phyloP scores from a whole-genome alignment of 768 basidiomycete species.

The Clathrus columnatus region DNA sequence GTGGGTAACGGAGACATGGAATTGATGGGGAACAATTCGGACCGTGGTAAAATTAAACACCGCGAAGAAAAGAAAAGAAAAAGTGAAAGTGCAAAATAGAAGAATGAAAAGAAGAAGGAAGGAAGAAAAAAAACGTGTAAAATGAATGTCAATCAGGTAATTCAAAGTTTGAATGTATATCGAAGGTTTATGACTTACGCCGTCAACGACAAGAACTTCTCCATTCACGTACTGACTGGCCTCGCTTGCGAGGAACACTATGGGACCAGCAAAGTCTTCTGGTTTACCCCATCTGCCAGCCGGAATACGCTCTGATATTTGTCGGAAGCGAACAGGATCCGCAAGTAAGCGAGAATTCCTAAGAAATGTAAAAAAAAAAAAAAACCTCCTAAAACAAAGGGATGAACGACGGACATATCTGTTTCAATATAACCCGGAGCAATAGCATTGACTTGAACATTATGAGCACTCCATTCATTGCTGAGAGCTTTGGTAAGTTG shows the following conservation, averaged over 20 bases:
- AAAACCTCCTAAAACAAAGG: slow-evolving; percentile 18
- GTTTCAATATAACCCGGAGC: slow-evolving; percentile 85
- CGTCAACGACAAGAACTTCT: slow-evolving; percentile 63
- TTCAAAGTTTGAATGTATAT: background rate
- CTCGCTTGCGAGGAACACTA: slow-evolving; percentile 59
- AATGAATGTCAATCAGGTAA: background rate
- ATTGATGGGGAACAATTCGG: background rate
- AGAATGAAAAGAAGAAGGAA: background rate
- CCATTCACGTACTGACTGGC: slow-evolving; percentile 69
- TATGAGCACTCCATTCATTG: slow-evolving; percentile 88
- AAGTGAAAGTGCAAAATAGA: too few relatives aligned
- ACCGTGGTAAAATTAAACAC: background rate
- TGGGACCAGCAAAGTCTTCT: slow-evolving; percentile 63
- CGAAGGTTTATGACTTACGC: slow-evolving; percentile 38
- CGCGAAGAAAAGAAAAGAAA: background rate
- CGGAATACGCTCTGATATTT: slow-evolving; percentile 69
- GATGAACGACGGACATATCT: slow-evolving; percentile 65
- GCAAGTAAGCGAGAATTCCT: slow-evolving; percentile 60
- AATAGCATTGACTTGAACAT: slow-evolving; percentile 83
- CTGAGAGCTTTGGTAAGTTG: slow-evolving; percentile 83
- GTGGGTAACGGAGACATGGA: background rate
- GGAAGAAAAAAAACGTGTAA: background rate
- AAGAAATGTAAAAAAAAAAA: slow-evolving; percentile 9
- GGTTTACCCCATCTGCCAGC: slow-evolving; percentile 65
- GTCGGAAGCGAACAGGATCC: slow-evolving; percentile 56